These are phyloP conservation scores for Brassica hybrid DNA, from an alignment of 441 rosid genomes.

Conservation along the genomic window DNA sequence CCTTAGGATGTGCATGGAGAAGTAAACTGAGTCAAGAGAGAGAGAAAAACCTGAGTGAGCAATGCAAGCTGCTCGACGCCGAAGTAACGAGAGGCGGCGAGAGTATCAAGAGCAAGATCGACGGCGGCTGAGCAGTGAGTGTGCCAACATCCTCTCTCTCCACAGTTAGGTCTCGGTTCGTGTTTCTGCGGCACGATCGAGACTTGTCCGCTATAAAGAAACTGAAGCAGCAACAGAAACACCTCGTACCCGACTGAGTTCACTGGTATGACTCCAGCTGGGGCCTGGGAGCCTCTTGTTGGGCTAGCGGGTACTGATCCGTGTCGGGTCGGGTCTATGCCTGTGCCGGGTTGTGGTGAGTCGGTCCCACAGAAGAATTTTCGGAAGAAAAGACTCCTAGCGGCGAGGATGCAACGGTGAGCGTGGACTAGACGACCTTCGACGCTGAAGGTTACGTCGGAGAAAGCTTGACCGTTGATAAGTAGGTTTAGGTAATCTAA, in stretches of 20 bases:
- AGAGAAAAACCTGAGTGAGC: constrained; percentile 84
- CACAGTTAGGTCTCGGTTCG: constrained; percentile 95
- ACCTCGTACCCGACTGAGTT: constrained; percentile 98
- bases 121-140: constrained; percentile 99
- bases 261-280: constrained; percentile 77
- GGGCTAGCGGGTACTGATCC: constrained; percentile 49
- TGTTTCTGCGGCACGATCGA: constrained; percentile 95
- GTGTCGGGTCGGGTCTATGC: constrained; percentile 57
- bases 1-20: constrained; percentile 29
- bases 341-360: constrained; percentile 55
- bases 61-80: constrained; percentile 98
- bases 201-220: constrained; percentile 97
- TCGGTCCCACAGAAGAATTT: constrained; percentile 93
- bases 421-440: constrained; percentile 98
- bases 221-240: constrained; percentile 88
- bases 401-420: constrained; percentile 96
- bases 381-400: constrained; percentile 89
- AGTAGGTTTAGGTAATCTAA: constrained; percentile 89
- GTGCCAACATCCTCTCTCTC: constrained; percentile 99
- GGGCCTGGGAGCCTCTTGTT: constrained; percentile 43
- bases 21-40: constrained; percentile 9
- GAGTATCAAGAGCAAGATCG: constrained; percentile 97
- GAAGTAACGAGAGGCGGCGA: constrained; percentile 92
- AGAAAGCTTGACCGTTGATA: constrained; percentile 98
- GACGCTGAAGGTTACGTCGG: constrained; percentile 97